A percentile compares a stretch with the other conserved stretches of the same genome.
Conservation (phyloP, 805 yeast genomes). For the Yueomyces sp. region DNA sequence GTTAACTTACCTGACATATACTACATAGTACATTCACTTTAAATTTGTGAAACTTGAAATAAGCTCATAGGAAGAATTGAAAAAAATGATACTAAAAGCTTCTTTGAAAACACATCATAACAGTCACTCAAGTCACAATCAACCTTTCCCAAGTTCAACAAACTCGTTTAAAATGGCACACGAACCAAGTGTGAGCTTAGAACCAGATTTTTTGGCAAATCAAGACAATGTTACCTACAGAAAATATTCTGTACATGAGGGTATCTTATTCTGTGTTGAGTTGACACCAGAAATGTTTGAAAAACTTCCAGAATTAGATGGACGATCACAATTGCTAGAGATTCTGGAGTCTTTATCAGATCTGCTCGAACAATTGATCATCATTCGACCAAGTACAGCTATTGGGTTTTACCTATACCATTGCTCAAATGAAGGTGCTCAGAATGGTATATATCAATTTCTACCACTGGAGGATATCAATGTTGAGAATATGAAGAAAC, state of each 20-base stretch:
- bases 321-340: slow-evolving; percentile 32
- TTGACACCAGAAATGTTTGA: slow-evolving; percentile 33
- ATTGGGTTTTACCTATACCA: slow-evolving; percentile 60
- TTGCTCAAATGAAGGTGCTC: slow-evolving; percentile 26
- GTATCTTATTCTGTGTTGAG: slow-evolving; percentile 51
- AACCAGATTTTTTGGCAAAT: too few relatives aligned
- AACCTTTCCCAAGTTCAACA: too few relatives aligned
- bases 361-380: slow-evolving; percentile 52
- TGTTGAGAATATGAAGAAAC: slow-evolving; percentile 39
- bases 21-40: too few relatives aligned
- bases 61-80: too few relatives aligned
- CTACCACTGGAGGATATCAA: slow-evolving; percentile 43
- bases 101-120: too few relatives aligned
- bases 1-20: too few relatives aligned
- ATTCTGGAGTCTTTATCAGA: slow-evolving; percentile 45
- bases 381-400: slow-evolving; percentile 54
- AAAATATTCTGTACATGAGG: slow-evolving; percentile 41
- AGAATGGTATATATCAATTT: slow-evolving; percentile 33
- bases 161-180: too few relatives aligned
- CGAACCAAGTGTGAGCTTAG: too few relatives aligned
- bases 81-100: too few relatives aligned
- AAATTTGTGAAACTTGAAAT: too few relatives aligned
- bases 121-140: too few relatives aligned
- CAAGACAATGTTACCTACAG: slow-evolving; percentile 2
- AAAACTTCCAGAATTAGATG: slow-evolving; percentile 23